Evolutionary conservation across 352 stramenopile genomes (phyloP).

Genomic region (Globisporangium radiosum): DNA sequence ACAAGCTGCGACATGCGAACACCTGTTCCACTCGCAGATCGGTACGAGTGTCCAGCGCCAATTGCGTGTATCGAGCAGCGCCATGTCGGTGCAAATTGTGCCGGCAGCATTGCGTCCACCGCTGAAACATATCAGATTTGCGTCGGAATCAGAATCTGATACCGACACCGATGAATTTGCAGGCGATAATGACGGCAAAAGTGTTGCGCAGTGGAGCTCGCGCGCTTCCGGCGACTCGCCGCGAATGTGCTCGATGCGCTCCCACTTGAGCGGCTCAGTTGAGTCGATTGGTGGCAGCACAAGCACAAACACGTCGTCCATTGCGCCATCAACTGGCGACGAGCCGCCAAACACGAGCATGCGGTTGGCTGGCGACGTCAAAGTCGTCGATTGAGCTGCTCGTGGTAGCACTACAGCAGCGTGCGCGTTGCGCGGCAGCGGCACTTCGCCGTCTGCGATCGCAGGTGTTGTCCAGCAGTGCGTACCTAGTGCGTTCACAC

Average conservation of each 20-base stretch:
- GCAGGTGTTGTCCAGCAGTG: slow-evolving; percentile 23
- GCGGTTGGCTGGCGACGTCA: slow-evolving; percentile 1
- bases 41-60: slow-evolving; percentile 51
- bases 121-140: slow-evolving; percentile 25
- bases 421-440: slow-evolving; percentile 48
- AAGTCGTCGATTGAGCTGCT: neutral
- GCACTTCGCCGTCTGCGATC: slow-evolving; percentile 27
- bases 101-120: slow-evolving; percentile 46
- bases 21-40: slow-evolving; percentile 53
- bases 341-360: slow-evolving; percentile 64
- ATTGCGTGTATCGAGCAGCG: slow-evolving; percentile 22
- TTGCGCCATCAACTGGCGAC: slow-evolving; percentile 41
- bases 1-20: slow-evolving; percentile 27
- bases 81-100: slow-evolving; percentile 53
- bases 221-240: slow-evolving; percentile 31
- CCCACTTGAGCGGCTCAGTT: slow-evolving; percentile 17
- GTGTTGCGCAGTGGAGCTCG: slow-evolving; percentile 40
- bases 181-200: slow-evolving; percentile 9
- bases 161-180: too few relatives aligned
- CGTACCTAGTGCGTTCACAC: slow-evolving; percentile 4
- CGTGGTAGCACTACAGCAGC: slow-evolving; percentile 31
- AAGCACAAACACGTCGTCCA: slow-evolving; percentile 52
- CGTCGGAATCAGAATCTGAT: too few relatives aligned
- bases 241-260: slow-evolving; percentile 15
- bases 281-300: slow-evolving; percentile 13